Evolutionary conservation across 2,329 filamentous ascomycete genomes (phyloP).

Genomic region (Xylogone sp.): DNA sequence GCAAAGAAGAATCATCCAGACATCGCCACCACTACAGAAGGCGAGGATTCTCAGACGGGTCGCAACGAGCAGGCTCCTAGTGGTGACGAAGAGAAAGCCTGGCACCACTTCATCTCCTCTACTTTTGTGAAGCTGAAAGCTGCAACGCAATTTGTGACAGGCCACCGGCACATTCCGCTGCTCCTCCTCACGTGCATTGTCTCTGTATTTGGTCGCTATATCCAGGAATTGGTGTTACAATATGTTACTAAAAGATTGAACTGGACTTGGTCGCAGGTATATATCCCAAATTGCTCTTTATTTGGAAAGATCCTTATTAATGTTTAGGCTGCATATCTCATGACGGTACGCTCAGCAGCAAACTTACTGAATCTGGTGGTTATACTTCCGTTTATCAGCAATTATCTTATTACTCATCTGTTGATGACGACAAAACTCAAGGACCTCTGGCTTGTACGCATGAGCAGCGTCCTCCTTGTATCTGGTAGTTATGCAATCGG

Average conservation of each 20-base stretch:
- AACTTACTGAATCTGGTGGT: constrained; percentile 12
- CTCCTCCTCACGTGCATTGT: constrained; percentile 4
- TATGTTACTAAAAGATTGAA: constrained; percentile 49
- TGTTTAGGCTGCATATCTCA: constrained; percentile 11
- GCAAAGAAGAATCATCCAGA: constrained; percentile 4
- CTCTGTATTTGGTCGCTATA: constrained; percentile 11
- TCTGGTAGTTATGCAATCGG: constrained; percentile 8
- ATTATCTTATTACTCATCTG: constrained; percentile 3
- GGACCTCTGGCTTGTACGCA: constrained; percentile 22
- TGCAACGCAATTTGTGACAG: background rate
- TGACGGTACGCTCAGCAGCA: constrained; percentile 10
- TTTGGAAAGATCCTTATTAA: constrained; percentile 1
- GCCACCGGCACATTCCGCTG: background rate
- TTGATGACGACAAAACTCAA: constrained; percentile 4
- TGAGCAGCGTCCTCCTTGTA: constrained; percentile 13
- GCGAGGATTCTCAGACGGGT: background rate
- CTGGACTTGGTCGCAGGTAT: constrained; percentile 42
- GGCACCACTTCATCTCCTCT: background rate
- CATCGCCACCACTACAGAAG: constrained; percentile 1
- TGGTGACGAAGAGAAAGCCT: background rate
- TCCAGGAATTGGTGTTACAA: constrained; percentile 41
- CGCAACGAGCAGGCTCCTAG: background rate
- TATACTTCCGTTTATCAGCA: constrained; percentile 11
- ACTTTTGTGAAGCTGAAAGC: constrained; percentile 3
- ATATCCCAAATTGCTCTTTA: background rate